A percentile compares a stretch with the other conserved stretches of the same genome.
These are phyloP conservation scores for Phytophthora hybrid DNA, from an alignment of 352 stramenopile species.

Conservation along the genomic window DNA sequence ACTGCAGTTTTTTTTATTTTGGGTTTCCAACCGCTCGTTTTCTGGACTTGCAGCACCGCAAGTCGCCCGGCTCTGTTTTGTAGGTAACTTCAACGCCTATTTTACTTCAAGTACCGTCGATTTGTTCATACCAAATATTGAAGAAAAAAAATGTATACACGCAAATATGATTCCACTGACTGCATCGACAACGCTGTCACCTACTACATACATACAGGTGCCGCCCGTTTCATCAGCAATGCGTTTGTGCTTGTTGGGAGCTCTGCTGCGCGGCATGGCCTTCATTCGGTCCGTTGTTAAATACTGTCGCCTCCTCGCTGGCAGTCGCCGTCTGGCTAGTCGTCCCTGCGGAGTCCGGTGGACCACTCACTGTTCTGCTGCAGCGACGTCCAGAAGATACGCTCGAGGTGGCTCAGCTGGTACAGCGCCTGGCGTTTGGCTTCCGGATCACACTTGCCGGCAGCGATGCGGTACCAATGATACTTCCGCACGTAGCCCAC, in stretches of 20 bases:
- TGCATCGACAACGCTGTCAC: conserved; percentile 1
- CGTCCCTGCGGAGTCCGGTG: conserved; percentile 25
- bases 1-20: not conserved
- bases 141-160: conserved; percentile 1
- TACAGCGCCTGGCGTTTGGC: conserved; percentile 52
- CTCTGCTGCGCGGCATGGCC: conserved; percentile 7
- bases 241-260: not conserved
- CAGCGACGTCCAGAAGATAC: conserved; percentile 67
- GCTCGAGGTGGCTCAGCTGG: conserved; percentile 58
- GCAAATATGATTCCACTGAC: not conserved
- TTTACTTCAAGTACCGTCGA: too few species aligned
- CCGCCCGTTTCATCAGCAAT: not conserved
- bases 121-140: too few species aligned
- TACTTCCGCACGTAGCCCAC: conserved; percentile 90
- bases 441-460: conserved; percentile 65
- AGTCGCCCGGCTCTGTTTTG: not conserved
- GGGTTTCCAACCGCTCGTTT: not conserved
- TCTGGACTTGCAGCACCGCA: not conserved
- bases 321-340: conserved; percentile 16
- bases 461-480: conserved; percentile 84
- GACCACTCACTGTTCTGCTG: conserved; percentile 70
- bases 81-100: too few species aligned
- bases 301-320: conserved; percentile 26
- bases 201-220: conserved; percentile 15
- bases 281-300: conserved; percentile 39